Evolutionary conservation across 305 asterid genomes (phyloP), one percentile per base, ranked within the genome.

Genomic region (Fraxinus baroniana): DNA sequence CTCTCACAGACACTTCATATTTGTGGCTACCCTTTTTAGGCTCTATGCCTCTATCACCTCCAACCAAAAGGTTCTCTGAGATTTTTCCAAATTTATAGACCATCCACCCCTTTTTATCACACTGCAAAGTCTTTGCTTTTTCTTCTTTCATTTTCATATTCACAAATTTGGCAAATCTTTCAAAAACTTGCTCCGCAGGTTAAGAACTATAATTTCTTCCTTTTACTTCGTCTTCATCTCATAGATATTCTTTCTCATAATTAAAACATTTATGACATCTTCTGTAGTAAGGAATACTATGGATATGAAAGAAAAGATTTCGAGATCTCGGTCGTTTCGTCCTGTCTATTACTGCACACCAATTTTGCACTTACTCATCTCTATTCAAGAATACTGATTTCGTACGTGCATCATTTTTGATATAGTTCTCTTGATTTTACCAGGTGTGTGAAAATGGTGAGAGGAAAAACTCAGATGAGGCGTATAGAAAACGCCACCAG

Each of bases 381-480:
- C 68, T 57, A 57, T 57, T 57, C 7, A n/a, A 7, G 68, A 49
- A 4, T n/a, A 20, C 22, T 62, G 32, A 62, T 62, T 62, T 62
- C 8, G 13, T 62, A 28, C 30, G 30, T 28, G 71, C 71, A 62
- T 20, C 71, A 22, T 60, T 20, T 60, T 60, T 37, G 0, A 60
- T 60, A 7, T 60, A n/a, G 24, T 60, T 60, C 15, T 62, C 15
- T 20, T 62, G 71, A 62, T 62, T 60, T 60, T 60, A 18, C 71
- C 15, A 26, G 37, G 74, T 26, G 64, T 9, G 1, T 5, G 9
- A 55, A 81, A 44, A 94, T 95, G 98, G 98, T 92, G 87, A 81
- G 98, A 81, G 98, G 98, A n/a, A 95, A 95, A 79, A 95, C 98
- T 22, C 93, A 93, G 92, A 90, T 95, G 97, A 83, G 94, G 94